A percentile compares a stretch with the other conserved stretches of the same genome.
Conservation (phyloP, 371 early-diverging fungal genomes). For the Mortierella sp. region DNA sequence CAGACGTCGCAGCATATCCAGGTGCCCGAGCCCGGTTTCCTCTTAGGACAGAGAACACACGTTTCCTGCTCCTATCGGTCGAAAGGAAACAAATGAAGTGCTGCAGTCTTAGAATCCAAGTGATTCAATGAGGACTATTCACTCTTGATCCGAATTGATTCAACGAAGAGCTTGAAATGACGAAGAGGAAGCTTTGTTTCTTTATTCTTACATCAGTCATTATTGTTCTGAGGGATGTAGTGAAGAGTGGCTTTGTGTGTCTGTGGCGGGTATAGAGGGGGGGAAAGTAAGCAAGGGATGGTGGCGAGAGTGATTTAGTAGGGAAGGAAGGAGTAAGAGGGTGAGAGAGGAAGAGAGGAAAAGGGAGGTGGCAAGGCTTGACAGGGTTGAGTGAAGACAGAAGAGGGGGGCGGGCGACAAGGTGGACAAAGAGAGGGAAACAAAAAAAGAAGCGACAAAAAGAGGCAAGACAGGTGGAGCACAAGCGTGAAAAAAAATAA, state of each 20-base stretch:
- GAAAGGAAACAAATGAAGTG: not conserved
- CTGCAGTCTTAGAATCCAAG: not conserved
- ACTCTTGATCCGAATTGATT: not conserved
- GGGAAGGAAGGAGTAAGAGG: not conserved
- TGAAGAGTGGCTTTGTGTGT: not conserved
- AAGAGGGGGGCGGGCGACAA: not conserved
- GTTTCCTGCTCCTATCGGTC: conserved; percentile 35
- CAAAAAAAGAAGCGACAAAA: conserved; percentile 5
- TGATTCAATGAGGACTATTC: too few species aligned
- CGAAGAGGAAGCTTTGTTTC: not conserved
- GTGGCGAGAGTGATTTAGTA: not conserved
- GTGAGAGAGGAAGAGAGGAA: not conserved
- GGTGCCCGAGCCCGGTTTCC: conserved; percentile 56
- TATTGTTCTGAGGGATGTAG: not conserved
- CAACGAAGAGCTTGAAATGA: not conserved
- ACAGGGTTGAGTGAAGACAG: not conserved
- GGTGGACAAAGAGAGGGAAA: not conserved
- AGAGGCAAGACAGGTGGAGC: not conserved
- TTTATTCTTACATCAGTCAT: conserved; percentile 20
- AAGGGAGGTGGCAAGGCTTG: not conserved
- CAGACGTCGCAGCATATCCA: conserved; percentile 84
- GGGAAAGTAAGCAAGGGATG: not conserved
- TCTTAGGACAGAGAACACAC: conserved; percentile 44
- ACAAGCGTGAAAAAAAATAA: too few species aligned
- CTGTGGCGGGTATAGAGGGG: too few species aligned